A percentile compares a stretch with the other conserved stretches of the same genome.
phyloP scores from a whole-genome alignment of 73 alveolate species.

The Paramecium octaurelia region DNA sequence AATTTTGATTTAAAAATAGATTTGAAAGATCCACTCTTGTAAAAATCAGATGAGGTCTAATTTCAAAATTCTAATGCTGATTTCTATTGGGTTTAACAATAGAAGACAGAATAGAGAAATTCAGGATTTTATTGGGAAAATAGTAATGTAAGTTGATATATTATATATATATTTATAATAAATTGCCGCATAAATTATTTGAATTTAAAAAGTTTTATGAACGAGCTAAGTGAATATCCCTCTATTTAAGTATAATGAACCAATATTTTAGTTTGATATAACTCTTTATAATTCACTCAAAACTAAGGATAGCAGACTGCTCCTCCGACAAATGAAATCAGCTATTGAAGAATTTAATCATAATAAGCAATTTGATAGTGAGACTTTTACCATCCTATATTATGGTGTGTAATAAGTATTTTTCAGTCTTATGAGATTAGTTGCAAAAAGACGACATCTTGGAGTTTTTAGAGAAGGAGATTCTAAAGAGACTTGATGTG shows the following conservation, averaged over 20 bases:
- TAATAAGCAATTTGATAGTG: background rate
- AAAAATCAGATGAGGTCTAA: background rate
- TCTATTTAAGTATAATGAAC: background rate
- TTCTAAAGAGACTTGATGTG: background rate
- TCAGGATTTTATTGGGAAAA: constrained; percentile 41
- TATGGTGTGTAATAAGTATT: background rate
- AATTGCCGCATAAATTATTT: background rate
- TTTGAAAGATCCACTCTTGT: background rate
- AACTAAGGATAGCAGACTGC: background rate
- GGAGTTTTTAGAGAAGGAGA: background rate
- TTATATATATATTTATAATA: background rate
- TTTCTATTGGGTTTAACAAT: background rate
- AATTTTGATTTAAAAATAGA: background rate
- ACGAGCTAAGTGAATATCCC: background rate
- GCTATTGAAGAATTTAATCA: background rate
- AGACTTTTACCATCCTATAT: background rate
- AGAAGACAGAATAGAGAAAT: background rate
- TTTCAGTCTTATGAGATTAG: background rate
- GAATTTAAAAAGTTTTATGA: background rate
- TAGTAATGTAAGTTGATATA: background rate
- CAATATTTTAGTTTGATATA: background rate
- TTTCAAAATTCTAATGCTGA: background rate
- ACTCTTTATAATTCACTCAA: background rate
- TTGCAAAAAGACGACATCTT: background rate
- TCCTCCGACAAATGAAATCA: background rate